Conservation (phyloP, 2,329 filamentous ascomycete species). For the Fusarium nematophilum region DNA sequence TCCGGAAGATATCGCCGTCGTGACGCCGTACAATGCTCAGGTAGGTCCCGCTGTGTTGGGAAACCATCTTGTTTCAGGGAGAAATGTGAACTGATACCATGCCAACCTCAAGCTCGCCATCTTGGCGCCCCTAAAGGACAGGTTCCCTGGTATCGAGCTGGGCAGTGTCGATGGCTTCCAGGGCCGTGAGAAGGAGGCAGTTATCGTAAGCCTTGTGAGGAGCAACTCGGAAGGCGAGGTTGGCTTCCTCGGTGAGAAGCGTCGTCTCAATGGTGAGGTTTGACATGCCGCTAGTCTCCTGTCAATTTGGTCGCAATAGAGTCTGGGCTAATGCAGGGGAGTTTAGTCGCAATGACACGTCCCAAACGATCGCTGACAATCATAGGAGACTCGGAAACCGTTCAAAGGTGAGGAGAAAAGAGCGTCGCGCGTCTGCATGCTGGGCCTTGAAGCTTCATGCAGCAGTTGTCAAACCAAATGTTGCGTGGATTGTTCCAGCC, state of each 20-base stretch:
- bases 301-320: constrained; percentile 13
- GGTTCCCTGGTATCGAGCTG: constrained; percentile 88
- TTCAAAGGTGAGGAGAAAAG: constrained; percentile 84
- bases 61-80: constrained; percentile 12
- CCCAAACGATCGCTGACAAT: constrained; percentile 91
- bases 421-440: constrained; percentile 10
- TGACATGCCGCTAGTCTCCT: constrained; percentile 16
- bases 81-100: constrained; percentile 33
- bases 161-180: constrained; percentile 98
- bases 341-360: constrained; percentile 97
- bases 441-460: constrained; percentile 18
- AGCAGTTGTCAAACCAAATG: constrained; percentile 24
- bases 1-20: constrained; percentile 87
- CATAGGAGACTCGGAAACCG: constrained; percentile 94
- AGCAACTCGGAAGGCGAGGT: constrained; percentile 90
- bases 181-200: constrained; percentile 94
- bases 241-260: constrained; percentile 92
- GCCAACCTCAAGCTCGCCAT: constrained; percentile 71
- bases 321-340: constrained; percentile 34
- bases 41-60: constrained; percentile 52
- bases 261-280: constrained; percentile 85
- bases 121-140: constrained; percentile 82
- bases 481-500: constrained; percentile 34
- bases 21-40: constrained; percentile 97
- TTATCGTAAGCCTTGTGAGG: constrained; percentile 92